These are phyloP conservation scores for Solanum sparsipilum DNA, from an alignment of 257 asterid genomes.

Conservation along the genomic window DNA sequence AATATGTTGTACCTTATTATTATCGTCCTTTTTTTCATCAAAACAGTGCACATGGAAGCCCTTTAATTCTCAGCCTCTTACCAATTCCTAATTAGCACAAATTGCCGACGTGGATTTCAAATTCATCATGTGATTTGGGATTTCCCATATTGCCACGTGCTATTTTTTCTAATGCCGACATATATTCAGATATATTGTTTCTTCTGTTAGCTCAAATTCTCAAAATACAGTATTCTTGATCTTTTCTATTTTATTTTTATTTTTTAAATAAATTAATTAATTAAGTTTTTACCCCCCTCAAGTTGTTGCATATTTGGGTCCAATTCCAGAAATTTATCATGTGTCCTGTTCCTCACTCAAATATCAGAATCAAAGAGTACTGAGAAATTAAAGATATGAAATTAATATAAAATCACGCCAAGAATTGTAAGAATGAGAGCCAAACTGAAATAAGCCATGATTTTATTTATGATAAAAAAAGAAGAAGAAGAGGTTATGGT, in stretches of 20 bases:
- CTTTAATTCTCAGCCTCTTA: background rate
- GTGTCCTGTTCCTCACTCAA: background rate
- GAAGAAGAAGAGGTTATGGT: background rate
- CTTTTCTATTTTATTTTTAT: background rate
- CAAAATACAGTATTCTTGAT: background rate
- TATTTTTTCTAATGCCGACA: background rate
- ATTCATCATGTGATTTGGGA: background rate
- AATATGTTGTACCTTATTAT: background rate
- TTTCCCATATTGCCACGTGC: background rate
- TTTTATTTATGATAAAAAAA: background rate
- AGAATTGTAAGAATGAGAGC: constrained; percentile 28
- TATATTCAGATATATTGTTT: background rate
- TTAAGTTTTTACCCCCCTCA: background rate
- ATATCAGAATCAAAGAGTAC: background rate
- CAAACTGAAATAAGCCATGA: constrained; percentile 4
- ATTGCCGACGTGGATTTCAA: background rate
- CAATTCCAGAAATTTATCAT: background rate
- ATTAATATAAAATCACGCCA: background rate
- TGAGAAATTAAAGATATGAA: background rate
- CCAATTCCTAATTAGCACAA: background rate
- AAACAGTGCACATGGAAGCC: background rate
- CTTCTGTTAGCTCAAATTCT: background rate
- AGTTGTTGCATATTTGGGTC: background rate
- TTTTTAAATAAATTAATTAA: background rate
- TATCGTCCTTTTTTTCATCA: background rate